Evolutionary conservation across 2,329 filamentous ascomycete genomes (phyloP), one percentile per base, ranked within the genome.

Genomic region (Juglanconis oblonga): DNA sequence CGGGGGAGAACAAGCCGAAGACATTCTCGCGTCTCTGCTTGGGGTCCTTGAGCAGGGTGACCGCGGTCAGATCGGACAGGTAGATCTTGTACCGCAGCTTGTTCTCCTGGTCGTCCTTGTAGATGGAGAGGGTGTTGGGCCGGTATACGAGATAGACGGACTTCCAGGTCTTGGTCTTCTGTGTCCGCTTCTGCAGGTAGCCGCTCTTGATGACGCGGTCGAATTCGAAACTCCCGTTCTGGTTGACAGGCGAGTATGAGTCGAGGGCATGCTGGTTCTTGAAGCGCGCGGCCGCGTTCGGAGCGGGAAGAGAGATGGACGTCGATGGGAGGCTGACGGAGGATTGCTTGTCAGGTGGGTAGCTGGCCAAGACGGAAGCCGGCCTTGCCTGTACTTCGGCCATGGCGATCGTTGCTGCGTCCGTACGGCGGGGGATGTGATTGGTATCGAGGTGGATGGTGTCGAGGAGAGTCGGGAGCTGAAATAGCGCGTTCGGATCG

Each of bases 161-260:
- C 77, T 96, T 96, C 95, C 95, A 99, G 64, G 90, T 87, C 87
- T 96, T 97, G 62, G 94, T 98, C 79, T 94, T 97, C 68, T 93
- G 89, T 17, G 92, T 96, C 67, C 94, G 87, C 76, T 96, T 96
- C 70, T 90, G 84, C 44, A 97, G 87, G 66, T 89, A 89, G 61
- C 94, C 93, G 59, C 89, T 87, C 77, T 96, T 98, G 73, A 98
- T 84, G 58, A 98, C 91, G 54, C 92, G 88, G 74, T 99, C 95
- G 70, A 96, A 96, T 70, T 95, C 93, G 73, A 97, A 99, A 74
- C 92, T 95, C 64, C 95, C 95, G 74, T 96, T 93, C 74, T 96
- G 89, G 71, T 94, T 96, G 65, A 98, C 92, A 4, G 92, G 91
- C 35, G 91, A 95, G 70, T 92, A 87, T 14, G 87, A 81, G 65